Conservation (phyloP, 2,329 filamentous ascomycete species). For the Trichoderma atrobrunneum region DNA sequence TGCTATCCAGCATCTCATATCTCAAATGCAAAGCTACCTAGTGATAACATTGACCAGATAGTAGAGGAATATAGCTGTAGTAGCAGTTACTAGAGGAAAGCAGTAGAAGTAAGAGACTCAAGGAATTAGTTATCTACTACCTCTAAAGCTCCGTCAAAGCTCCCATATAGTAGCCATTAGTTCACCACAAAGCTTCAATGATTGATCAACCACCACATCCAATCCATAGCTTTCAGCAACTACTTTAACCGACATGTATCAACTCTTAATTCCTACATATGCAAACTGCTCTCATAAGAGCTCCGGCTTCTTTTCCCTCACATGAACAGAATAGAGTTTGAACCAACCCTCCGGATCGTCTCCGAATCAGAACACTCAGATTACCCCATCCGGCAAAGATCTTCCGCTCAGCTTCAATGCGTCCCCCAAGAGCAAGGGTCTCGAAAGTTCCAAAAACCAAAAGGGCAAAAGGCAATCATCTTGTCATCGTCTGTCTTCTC, state of each 20-base stretch:
- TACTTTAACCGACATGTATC: not conserved
- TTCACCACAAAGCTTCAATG: not conserved
- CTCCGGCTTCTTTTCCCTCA: not conserved
- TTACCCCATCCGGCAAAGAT: constrained; percentile 5
- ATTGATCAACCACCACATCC: not conserved
- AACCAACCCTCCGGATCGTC: not conserved
- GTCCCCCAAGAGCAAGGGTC: not conserved
- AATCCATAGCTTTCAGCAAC: no score
- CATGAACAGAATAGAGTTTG: not conserved
- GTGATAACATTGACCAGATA: no score
- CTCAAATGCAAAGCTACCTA: no score
- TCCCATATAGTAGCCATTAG: not conserved
- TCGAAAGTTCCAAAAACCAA: constrained; percentile 6
- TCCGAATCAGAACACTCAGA: not conserved
- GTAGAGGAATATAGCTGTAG: not conserved
- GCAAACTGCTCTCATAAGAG: not conserved
- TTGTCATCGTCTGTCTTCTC: not conserved
- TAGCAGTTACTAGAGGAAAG: not conserved
- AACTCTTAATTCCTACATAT: not conserved
- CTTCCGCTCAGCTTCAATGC: not conserved
- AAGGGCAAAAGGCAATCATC: not conserved
- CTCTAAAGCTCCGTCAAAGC: not conserved
- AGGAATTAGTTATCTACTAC: not conserved
- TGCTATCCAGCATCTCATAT: no score
- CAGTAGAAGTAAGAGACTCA: not conserved